Base-by-base conservation (phyloP, 208 protist species). In the Trypanosoma lewisi region DNA sequence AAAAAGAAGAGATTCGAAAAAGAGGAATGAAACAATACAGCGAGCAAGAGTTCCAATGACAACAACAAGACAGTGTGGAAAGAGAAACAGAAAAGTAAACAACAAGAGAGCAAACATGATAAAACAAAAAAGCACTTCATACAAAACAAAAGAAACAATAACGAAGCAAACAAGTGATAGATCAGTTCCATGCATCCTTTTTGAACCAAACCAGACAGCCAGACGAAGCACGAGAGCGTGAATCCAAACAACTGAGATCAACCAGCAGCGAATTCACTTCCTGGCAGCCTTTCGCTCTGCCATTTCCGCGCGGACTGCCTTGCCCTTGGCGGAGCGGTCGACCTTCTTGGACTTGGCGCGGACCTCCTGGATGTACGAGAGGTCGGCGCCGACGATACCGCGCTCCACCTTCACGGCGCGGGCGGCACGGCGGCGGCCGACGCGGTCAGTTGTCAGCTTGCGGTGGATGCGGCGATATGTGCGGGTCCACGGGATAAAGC, bases 401-500 rank as follows among this genome's bases (percentile, higher is more conserved):
- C 90, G 90, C 69, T 82, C 77, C 63, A 75, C 82, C 58, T 63
- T 75, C 70, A 91, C 81, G 56, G 87, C 69, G 70, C 83, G 82
- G 49, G 85, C 85, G 57, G 87, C 79, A 65, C 87, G 87, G 76
- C 87, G 87, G 76, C 85, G 87, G 50, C 63, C 67, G 31, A 91
- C 85, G 79, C 85, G 84, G 82, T 93, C 85, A 19, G 83, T 86
- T 53, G 82, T 84, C 67, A 80, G 89, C 87, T 97, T 97, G 85
- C 90, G 91, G 84, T 95, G 83, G 51, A 95, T 89, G 69, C 89
- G 85, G 72, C 93, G 89, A 90, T 95, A 97, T 68, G 90, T 91
- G 78, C 87, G 85, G 73, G 93, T 97, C 93, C 93, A 97, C 67
- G 78, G 76, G 60, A 97, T 60, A 78, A 93, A 94, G 67, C 90